phyloP scores from a whole-genome alignment of 257 asterid genomes.

The Prunella vulgaris region DNA sequence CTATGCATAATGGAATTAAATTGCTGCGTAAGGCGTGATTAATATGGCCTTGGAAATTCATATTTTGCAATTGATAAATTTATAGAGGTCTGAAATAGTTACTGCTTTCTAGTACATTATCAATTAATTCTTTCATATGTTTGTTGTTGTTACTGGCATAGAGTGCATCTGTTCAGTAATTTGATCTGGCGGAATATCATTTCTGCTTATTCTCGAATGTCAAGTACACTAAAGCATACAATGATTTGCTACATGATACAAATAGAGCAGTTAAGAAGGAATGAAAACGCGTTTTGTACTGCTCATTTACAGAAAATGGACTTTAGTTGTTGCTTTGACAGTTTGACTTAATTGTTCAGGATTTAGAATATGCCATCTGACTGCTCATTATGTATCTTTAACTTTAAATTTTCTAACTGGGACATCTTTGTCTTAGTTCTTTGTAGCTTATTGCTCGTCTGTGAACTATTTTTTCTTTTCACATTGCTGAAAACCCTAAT shows the following conservation, averaged over 20 bases:
- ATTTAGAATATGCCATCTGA: conserved; percentile 6
- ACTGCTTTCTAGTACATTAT: background rate
- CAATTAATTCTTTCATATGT: background rate
- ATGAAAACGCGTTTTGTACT: background rate
- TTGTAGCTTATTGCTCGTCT: background rate
- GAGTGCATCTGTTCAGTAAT: conserved; percentile 7
- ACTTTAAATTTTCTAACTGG: background rate
- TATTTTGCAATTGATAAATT: background rate
- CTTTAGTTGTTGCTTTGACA: conserved; percentile 2
- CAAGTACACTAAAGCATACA: background rate
- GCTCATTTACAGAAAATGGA: background rate
- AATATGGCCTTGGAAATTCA: conserved; percentile 7
- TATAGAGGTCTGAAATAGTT: no score
- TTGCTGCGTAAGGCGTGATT: background rate
- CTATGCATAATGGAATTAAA: background rate
- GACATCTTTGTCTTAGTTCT: background rate
- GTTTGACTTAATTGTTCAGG: conserved; percentile 7
- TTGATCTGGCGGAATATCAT: background rate
- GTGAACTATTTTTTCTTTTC: background rate
- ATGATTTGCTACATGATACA: background rate
- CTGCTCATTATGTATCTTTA: background rate
- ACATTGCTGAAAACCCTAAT: background rate
- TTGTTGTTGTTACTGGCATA: background rate
- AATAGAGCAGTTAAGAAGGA: conserved; percentile 9
- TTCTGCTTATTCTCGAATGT: background rate